Evolutionary conservation across 202 grass and related monocot genomes (phyloP).

Genomic region (Digitaria exilis): DNA sequence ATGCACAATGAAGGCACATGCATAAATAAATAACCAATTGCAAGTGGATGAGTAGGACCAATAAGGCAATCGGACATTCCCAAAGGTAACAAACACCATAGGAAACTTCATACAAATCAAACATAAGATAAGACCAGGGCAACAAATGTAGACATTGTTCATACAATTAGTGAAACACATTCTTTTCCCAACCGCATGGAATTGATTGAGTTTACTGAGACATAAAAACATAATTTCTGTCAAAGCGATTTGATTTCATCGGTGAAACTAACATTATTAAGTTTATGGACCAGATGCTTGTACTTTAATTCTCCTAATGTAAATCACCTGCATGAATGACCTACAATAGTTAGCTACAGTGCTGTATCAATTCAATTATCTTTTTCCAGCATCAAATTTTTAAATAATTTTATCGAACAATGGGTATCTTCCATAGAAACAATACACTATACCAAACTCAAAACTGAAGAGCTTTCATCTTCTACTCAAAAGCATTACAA

Average conservation of each 20-base stretch:
- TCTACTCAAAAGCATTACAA: not conserved
- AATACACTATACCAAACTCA: not conserved
- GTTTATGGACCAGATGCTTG: not conserved
- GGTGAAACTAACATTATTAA: not conserved
- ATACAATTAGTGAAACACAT: not conserved
- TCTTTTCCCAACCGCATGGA: not conserved
- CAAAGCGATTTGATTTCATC: not conserved
- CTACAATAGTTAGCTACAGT: not conserved
- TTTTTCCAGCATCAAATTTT: not conserved
- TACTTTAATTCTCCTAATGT: not conserved
- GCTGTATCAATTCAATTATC: not conserved
- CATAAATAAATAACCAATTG: slow-evolving; percentile 5
- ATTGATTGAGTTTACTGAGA: not conserved
- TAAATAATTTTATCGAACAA: not conserved
- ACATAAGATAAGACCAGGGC: not conserved
- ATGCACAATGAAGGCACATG: not conserved
- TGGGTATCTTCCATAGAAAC: not conserved
- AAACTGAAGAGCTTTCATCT: not conserved
- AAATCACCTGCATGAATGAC: not conserved
- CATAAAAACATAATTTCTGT: slow-evolving; percentile 1
- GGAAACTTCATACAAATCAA: not conserved
- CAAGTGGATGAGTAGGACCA: too few relatives aligned
- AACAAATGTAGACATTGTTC: not conserved
- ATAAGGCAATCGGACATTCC: slow-evolving; percentile 9
- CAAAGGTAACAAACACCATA: slow-evolving; percentile 4